Conservation (phyloP, 768 basidiomycete genomes). For the Leccinum pellstonianum region DNA sequence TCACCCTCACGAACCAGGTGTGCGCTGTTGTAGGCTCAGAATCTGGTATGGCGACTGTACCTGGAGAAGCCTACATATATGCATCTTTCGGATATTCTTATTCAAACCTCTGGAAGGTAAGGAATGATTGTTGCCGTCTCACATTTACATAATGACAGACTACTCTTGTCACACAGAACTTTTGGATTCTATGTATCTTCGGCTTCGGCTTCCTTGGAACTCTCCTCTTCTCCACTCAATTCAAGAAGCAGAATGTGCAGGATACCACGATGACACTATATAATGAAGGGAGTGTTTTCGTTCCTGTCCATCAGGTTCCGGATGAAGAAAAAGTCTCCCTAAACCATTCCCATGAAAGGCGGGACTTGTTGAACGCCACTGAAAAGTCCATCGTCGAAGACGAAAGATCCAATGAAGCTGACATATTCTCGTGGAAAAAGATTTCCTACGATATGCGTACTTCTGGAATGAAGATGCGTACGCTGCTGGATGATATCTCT, state of each 20-base stretch:
- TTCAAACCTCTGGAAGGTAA: constrained; percentile 37
- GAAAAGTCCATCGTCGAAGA: neutral
- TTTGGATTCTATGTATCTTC: constrained; percentile 48
- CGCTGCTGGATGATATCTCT: constrained; percentile 44
- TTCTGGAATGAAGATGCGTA: constrained; percentile 36
- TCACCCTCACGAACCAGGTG: constrained; percentile 37
- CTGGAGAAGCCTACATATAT: constrained; percentile 41
- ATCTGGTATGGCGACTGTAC: constrained; percentile 40
- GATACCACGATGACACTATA: constrained; percentile 32
- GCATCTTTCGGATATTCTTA: constrained; percentile 30
- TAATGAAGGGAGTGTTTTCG: constrained; percentile 9
- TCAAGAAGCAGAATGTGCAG: constrained; percentile 28
- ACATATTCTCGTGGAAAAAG: constrained; percentile 78
- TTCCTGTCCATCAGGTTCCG: neutral
- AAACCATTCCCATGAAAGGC: neutral
- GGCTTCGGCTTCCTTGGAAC: constrained; percentile 37
- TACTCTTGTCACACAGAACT: constrained; percentile 27
- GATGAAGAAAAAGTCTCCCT: constrained; percentile 19
- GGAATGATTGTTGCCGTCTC: constrained; percentile 19
- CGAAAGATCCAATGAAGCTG: constrained; percentile 31
- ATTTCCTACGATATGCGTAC: constrained; percentile 62
- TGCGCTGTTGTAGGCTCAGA: constrained; percentile 43
- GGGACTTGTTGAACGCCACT: no score
- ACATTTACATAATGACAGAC: neutral
- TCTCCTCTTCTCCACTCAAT: constrained; percentile 39